A percentile compares a stretch with the other conserved stretches of the same genome.
phyloP scores from a whole-genome alignment of 129 eudicot genomes.

The Arctium minus region DNA sequence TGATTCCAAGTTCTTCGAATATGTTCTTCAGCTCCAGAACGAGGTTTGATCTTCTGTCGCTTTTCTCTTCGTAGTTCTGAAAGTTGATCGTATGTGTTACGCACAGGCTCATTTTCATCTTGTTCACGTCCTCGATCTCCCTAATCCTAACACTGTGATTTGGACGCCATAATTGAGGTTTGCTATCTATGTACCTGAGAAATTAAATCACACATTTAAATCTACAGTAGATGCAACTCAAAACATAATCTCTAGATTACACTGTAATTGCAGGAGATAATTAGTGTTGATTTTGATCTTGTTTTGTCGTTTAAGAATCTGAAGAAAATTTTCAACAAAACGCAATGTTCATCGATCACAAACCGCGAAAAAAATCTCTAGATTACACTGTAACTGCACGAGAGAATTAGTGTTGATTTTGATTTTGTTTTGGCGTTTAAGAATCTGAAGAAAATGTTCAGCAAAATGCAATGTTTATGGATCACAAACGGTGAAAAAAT shows the following conservation, averaged over 20 bases:
- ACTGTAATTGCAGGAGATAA: neutral
- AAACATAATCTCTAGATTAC: neutral
- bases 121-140: conserved; percentile 55
- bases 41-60: conserved; percentile 45
- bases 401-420: neutral
- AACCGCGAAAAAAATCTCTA: conserved; percentile 16
- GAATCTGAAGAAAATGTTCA: neutral
- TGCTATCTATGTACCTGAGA: conserved; percentile 63
- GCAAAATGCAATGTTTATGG: neutral
- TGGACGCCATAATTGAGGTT: conserved; percentile 61
- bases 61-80: conserved; percentile 46
- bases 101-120: conserved; percentile 52
- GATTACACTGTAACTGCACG: conserved; percentile 1
- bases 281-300: conserved; percentile 6
- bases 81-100: conserved; percentile 53
- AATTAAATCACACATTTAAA: neutral
- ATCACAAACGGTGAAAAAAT: conserved; percentile 1
- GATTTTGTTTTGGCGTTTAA: neutral
- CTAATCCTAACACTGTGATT: conserved; percentile 51
- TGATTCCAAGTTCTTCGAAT: conserved; percentile 51
- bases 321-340: neutral
- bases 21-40: conserved; percentile 54
- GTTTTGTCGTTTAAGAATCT: neutral
- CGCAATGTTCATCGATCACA: neutral
- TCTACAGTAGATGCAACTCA: neutral